Base-by-base conservation (phyloP, 163 green algal species). In the Trebouxiophyceae sp. region DNA sequence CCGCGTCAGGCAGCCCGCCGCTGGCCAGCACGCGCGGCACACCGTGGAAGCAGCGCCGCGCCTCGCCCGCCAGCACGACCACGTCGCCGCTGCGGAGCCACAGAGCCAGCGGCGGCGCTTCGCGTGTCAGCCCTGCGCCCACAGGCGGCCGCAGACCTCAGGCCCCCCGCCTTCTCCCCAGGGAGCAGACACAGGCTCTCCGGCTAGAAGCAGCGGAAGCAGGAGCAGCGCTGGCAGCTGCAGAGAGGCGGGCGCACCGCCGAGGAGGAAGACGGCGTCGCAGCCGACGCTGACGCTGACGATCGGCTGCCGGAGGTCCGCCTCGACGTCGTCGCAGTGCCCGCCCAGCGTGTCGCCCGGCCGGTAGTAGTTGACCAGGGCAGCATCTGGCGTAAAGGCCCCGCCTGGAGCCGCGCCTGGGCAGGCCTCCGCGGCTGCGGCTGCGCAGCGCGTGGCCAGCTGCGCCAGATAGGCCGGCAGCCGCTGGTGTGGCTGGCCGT, bases 251-350 rank as follows among this genome's bases (percentile, higher is more conserved):
- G 19, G 28, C 60, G 12, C 33, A 2, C 87, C 86, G 0, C 91
- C 91, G 24, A 95, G 81, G 1, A 97, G 77, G 68, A 97, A 96
- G 23, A 97, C 67, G 1, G 79, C 91, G 31, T 77, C 68, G 72
- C 81, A 91, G 28, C 91, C 91, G 12, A 97, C 59, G 55, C 78
- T 91, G 7, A 95, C 50, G 57, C 65, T 87, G 8, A 97, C 85
- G 44, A 97, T 89, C 23, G 91, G 91, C 57, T 77, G 55, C 2
- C 32, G 33, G 61, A 90, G 47, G 66, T 95, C 81, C 0, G 5
- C 22, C 75, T 97, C 91, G 27, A 85, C 91, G 67, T 97, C 91
- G 64, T 97, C 91, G 31, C 83, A 62, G 77, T 97, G 91, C 0
- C 90, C 91, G 16, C 79, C 77, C 20, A 97, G 69, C 1, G 86